Evolutionary conservation across 768 basidiomycete species (phyloP).

Genomic region (Mycena latifolia): DNA sequence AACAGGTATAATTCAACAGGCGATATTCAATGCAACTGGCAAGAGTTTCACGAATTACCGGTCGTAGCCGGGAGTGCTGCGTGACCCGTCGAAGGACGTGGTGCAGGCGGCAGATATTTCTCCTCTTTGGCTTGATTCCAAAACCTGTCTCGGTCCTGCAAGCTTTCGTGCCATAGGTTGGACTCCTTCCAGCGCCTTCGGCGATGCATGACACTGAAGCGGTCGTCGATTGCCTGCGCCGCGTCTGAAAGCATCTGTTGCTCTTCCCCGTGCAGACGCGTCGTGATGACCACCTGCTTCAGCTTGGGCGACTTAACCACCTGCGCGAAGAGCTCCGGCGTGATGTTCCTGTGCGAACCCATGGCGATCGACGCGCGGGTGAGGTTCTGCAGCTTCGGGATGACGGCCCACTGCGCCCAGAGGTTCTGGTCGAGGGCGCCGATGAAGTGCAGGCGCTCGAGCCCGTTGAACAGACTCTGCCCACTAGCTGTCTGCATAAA

Average conservation of each 20-base stretch:
- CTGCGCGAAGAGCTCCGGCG: conserved; percentile 1
- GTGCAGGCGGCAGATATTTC: conserved; percentile 22
- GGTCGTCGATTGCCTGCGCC: conserved; percentile 26
- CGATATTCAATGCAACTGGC: too few species aligned
- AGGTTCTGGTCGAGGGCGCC: conserved; percentile 18
- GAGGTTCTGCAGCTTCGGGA: conserved; percentile 28
- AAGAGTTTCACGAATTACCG: too few species aligned
- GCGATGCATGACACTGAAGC: conserved; percentile 32
- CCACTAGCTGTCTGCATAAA: background rate
- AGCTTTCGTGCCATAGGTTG: conserved; percentile 29
- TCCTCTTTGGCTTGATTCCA: conserved; percentile 33
- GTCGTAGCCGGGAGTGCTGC: too few species aligned
- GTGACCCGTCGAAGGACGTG: conserved; percentile 17
- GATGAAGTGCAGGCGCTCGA: conserved; percentile 30
- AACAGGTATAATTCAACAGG: too few species aligned
- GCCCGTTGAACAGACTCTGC: conserved; percentile 21
- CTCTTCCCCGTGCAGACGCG: conserved; percentile 26
- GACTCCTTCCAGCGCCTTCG: conserved; percentile 35
- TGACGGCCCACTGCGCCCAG: conserved; percentile 2
- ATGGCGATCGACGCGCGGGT: conserved; percentile 29
- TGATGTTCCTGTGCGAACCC: conserved; percentile 16
- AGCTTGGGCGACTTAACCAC: conserved; percentile 32
- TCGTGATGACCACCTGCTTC: conserved; percentile 32
- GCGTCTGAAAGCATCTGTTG: conserved; percentile 16
- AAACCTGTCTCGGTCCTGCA: conserved; percentile 29